Conservation (phyloP, 768 basidiomycete species). For the Zangia roseola region DNA sequence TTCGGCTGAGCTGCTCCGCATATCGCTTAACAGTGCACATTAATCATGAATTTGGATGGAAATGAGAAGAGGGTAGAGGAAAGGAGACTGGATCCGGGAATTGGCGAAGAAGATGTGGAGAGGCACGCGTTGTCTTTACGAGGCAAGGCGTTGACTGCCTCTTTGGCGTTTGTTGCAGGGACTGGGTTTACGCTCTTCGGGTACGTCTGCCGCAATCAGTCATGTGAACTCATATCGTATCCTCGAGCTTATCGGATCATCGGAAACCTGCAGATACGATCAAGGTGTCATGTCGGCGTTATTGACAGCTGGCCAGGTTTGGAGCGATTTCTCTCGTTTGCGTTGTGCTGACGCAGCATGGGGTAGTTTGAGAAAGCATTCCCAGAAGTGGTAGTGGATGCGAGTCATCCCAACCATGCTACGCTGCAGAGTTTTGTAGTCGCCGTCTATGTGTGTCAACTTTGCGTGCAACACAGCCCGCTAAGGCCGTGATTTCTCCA, state of each 20-base stretch:
- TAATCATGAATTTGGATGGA: not conserved
- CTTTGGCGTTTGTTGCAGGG: conserved; percentile 56
- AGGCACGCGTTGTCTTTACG: conserved; percentile 15
- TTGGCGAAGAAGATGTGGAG: conserved; percentile 12
- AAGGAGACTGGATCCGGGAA: not conserved
- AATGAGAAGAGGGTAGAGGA: conserved; percentile 9
- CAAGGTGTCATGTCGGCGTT: conserved; percentile 73
- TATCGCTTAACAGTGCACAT: conserved; percentile 13
- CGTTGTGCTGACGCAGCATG: conserved; percentile 2
- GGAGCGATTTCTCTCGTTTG: not conserved
- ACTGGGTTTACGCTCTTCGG: conserved; percentile 65
- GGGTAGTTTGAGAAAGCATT: conserved; percentile 55
- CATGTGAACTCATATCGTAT: not conserved
- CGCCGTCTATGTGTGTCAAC: conserved; percentile 49
- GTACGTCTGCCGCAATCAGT: conserved; percentile 30
- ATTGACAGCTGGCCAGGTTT: conserved; percentile 52
- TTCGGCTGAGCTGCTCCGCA: not conserved
- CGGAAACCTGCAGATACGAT: conserved; percentile 47
- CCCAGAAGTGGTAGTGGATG: conserved; percentile 48
- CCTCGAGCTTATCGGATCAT: not conserved
- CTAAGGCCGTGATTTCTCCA: conserved; percentile 18
- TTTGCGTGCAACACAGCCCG: not conserved
- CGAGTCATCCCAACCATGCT: conserved; percentile 42
- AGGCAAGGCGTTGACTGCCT: conserved; percentile 44
- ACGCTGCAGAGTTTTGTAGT: conserved; percentile 60